These are phyloP conservation scores for Cicer bijugum DNA, from an alignment of 306 rosid genomes.

Conservation along the genomic window DNA sequence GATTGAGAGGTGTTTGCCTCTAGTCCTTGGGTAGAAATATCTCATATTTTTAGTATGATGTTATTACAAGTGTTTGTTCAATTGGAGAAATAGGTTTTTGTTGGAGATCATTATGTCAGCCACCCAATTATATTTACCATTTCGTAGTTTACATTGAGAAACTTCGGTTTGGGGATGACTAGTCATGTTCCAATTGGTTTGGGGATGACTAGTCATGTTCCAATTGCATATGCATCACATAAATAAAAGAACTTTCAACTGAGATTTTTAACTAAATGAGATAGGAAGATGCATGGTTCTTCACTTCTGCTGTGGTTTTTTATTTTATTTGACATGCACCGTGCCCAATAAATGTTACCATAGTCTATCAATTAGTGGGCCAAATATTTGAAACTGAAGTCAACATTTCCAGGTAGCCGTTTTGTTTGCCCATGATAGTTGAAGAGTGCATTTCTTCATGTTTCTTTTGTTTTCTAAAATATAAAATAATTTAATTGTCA, in stretches of 20 bases:
- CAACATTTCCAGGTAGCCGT: neutral
- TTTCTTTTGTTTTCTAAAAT: conserved; percentile 17
- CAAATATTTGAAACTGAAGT: neutral
- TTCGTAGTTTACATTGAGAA: neutral
- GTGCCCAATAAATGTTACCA: neutral
- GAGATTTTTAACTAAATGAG: too few species aligned
- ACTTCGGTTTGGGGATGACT: neutral
- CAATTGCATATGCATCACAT: neutral
- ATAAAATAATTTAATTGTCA: conserved; percentile 12
- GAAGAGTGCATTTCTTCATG: conserved; percentile 20
- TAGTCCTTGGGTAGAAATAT: conserved; percentile 4
- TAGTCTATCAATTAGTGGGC: conserved; percentile 7
- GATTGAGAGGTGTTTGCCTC: neutral
- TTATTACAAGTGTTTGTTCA: neutral
- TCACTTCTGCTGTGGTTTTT: neutral
- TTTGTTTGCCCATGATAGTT: neutral
- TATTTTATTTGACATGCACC: neutral
- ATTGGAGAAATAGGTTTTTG: neutral
- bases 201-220: neutral
- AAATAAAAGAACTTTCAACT: too few species aligned
- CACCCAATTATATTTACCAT: neutral
- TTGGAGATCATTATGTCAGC: neutral
- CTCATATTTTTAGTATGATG: neutral
- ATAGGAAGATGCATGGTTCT: too few species aligned
- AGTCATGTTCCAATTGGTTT: neutral